Conservation (phyloP, 768 basidiomycete genomes). For the Xerocomellus amylosporus region DNA sequence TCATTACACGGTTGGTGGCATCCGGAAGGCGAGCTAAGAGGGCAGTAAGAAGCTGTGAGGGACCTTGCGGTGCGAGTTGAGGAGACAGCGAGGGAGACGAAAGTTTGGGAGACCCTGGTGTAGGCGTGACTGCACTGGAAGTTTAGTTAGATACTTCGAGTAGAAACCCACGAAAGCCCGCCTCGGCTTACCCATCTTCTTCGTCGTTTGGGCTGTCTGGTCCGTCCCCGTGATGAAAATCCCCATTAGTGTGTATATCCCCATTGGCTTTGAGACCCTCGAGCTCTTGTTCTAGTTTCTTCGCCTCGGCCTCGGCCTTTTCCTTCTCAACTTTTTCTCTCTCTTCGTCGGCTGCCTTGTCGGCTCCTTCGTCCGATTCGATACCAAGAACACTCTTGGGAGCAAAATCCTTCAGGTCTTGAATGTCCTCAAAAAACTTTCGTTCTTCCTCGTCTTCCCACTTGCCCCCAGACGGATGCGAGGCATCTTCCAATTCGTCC, state of each 20-base stretch:
- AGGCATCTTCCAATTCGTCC: constrained; percentile 57
- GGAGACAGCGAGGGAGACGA: constrained; percentile 61
- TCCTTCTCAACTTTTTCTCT: constrained; percentile 53
- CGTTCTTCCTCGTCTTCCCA: constrained; percentile 99
- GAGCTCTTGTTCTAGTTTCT: constrained; percentile 75
- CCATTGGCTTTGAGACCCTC: constrained; percentile 52
- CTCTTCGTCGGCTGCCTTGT: constrained; percentile 43
- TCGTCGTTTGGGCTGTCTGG: constrained; percentile 26
- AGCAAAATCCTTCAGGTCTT: constrained; percentile 89
- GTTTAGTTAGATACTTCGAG: constrained; percentile 36
- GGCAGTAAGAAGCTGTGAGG: constrained; percentile 88
- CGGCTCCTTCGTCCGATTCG: constrained; percentile 36
- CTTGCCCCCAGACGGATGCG: constrained; percentile 63
- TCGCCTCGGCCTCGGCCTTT: constrained; percentile 60
- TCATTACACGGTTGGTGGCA: constrained; percentile 83
- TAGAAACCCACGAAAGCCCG: background rate
- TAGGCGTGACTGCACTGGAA: constrained; percentile 53
- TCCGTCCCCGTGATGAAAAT: constrained; percentile 2
- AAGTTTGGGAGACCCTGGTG: constrained; percentile 64
- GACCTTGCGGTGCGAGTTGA: constrained; percentile 79
- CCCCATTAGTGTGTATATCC: constrained; percentile 22
- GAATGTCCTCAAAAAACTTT: constrained; percentile 88
- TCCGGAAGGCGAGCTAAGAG: constrained; percentile 90
- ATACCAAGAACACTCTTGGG: constrained; percentile 85
- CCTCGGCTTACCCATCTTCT: constrained; percentile 27